phyloP scores from a whole-genome alignment of 257 asterid species.

The Eustoma russellianum region DNA sequence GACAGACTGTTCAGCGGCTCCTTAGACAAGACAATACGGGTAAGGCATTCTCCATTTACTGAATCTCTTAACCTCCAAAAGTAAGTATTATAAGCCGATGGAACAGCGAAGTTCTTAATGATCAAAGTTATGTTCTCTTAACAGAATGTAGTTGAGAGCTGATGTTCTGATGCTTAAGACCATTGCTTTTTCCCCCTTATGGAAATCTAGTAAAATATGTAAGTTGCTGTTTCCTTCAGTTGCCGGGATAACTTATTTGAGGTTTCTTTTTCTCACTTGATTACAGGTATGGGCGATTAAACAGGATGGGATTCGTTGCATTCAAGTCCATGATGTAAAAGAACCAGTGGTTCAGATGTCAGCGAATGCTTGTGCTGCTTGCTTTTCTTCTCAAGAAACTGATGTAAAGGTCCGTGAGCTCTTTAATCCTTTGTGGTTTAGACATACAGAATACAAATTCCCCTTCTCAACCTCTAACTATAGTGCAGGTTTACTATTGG shows the following conservation, averaged over 20 bases:
- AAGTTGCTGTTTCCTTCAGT: too few species aligned
- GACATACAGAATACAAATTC: not conserved
- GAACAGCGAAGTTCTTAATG: too few species aligned
- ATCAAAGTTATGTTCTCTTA: too few species aligned
- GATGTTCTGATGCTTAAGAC: too few species aligned
- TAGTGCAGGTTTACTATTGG: slow-evolving; percentile 63
- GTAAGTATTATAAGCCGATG: too few species aligned
- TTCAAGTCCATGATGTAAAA: slow-evolving; percentile 68
- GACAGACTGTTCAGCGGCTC: slow-evolving; percentile 68
- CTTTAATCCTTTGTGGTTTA: not conserved
- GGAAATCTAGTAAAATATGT: too few species aligned
- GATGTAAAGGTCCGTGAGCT: slow-evolving; percentile 53
- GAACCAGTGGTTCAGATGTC: slow-evolving; percentile 48
- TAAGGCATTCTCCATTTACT: slow-evolving; percentile 10
- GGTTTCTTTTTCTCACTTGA: not conserved
- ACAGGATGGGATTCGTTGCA: slow-evolving; percentile 58
- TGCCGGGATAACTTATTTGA: not conserved
- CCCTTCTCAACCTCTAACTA: slow-evolving; percentile 1
- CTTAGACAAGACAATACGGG: slow-evolving; percentile 74
- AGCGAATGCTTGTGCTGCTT: slow-evolving; percentile 45
- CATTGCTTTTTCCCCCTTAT: too few species aligned
- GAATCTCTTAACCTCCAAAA: too few species aligned
- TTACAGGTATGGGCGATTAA: slow-evolving; percentile 68
- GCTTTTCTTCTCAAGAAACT: slow-evolving; percentile 56
- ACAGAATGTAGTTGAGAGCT: too few species aligned